Evolutionary conservation across 2,329 filamentous ascomycete species (phyloP), one percentile per base, ranked within the genome.

Genomic region (Dothideomycetes sp.): DNA sequence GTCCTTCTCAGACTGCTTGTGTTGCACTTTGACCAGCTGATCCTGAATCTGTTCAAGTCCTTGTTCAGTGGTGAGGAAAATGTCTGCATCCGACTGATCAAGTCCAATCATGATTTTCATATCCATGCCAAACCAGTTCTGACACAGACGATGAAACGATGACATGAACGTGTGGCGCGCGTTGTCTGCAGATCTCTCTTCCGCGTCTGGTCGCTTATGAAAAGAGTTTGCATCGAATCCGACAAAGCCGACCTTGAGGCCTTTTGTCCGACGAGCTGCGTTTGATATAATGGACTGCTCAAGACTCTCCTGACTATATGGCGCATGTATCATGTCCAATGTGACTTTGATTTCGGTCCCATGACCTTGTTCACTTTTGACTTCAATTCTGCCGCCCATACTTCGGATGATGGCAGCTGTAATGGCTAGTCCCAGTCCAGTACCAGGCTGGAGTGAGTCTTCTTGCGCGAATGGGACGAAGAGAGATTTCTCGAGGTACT

Each of bases 391-490:
- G 0, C 79, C 79, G 19, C 70, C 67, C 2, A 83, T 59, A 19
- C 73, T 69, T 34, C 71, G 68, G 16, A 81, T 69, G 5, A 84
- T 73, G 11, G 42, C 57, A 45, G 52, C 65, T 56, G 83, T 79
- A 7, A 84, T 72, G 30, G 73, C 78, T 24, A 84, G 56, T 0
- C 81, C 80, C 0, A 84, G 61, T 0, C 79, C 79, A 0, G 74
- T 73, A 0, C 80, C 79, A 0, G 72, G 68, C 0, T 70, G 64
- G 2, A 82, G 56, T 0, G 64, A 57, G 35, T 81, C 69, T 49
- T 84, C 80, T 45, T 84, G 80, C 0, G 67, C 58, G 43, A 83
- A 83, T 0, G 78, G 75, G 0, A 69, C 73, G 50, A 78, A 84
- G 0, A 83, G 57, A 9, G 69, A 68, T 5, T 73, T 69, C n/a